A percentile compares a stretch with the other conserved stretches of the same genome.
Evolutionary conservation across 306 rosid genomes (phyloP).

Genomic region (Acacia confusa): DNA sequence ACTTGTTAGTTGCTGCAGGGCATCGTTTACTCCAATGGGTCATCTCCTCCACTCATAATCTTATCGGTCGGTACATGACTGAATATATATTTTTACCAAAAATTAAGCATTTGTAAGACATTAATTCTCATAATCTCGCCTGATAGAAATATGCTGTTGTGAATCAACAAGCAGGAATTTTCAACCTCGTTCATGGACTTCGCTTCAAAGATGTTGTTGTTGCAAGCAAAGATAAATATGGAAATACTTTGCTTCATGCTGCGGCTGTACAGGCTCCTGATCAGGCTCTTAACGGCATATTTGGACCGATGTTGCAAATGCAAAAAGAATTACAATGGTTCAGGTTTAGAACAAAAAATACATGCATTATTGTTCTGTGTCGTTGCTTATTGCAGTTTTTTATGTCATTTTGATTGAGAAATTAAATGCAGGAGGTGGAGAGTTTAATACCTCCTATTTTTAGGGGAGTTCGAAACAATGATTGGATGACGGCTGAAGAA

Average conservation of each 20-base stretch:
- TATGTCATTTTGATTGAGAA: not conserved
- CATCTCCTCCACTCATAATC: not conserved
- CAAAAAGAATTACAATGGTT: constrained; percentile 27
- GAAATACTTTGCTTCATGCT: not conserved
- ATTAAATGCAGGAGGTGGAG: constrained; percentile 20
- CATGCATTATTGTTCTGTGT: not conserved
- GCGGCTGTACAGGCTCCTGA: not conserved
- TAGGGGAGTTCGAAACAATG: not conserved
- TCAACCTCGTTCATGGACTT: constrained; percentile 3
- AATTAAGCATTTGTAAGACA: not conserved
- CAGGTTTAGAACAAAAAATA: not conserved
- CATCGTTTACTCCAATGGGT: not conserved
- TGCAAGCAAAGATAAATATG: rapidly evolving
- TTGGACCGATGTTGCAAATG: constrained; percentile 26
- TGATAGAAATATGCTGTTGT: not conserved
- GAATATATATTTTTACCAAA: not conserved
- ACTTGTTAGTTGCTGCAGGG: not conserved
- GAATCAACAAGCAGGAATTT: constrained; percentile 1
- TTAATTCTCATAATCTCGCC: not conserved
- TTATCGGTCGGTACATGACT: not conserved
- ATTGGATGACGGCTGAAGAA: not conserved
- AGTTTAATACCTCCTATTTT: not conserved
- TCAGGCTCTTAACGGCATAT: not conserved
- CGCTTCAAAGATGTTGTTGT: not conserved
- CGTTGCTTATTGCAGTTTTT: too few relatives aligned